These are phyloP conservation scores for Paspalum vaginatum DNA, from an alignment of 176 grass and related monocot species.

Conservation along the genomic window DNA sequence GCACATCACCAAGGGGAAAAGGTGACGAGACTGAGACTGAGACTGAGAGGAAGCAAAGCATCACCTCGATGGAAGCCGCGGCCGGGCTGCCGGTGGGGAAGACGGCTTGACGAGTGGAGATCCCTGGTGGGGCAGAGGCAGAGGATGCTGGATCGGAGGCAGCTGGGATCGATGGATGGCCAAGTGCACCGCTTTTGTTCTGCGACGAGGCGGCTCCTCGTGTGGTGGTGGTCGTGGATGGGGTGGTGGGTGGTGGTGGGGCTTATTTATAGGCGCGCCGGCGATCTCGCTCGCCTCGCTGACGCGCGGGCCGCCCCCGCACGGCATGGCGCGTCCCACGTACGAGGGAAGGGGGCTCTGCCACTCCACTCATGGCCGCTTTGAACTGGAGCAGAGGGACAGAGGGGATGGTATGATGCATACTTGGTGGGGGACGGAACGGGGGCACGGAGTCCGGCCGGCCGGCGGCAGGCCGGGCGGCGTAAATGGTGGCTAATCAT, in stretches of 20 bases:
- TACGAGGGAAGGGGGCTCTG: not conserved
- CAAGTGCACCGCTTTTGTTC: not conserved
- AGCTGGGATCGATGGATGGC: not conserved
- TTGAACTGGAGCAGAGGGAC: conserved; percentile 34
- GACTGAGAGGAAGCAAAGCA: conserved; percentile 1
- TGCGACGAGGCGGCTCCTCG: too few species aligned
- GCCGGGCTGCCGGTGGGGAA: not conserved
- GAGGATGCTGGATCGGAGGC: not conserved
- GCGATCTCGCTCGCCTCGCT: not conserved
- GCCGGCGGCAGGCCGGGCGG: conserved; percentile 28
- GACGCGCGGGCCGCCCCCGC: conserved; percentile 7
- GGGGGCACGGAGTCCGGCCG: not conserved
- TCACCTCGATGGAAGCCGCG: conserved; percentile 37
- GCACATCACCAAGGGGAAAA: not conserved
- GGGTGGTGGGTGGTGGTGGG: conserved; percentile 37
- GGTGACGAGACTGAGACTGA: conserved; percentile 28
- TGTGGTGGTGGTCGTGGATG: too few species aligned
- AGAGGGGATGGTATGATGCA: conserved; percentile 36
- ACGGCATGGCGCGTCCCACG: not conserved
- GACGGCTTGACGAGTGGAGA: conserved; percentile 1
- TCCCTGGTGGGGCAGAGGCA: conserved; percentile 4
- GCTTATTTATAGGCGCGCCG: conserved; percentile 66
- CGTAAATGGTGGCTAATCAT: conserved; percentile 90
- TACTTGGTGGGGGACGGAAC: not conserved
- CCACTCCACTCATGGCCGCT: conserved; percentile 20